phyloP scores from a whole-genome alignment of 352 stramenopile species.

The Pythium vanterpoolii region DNA sequence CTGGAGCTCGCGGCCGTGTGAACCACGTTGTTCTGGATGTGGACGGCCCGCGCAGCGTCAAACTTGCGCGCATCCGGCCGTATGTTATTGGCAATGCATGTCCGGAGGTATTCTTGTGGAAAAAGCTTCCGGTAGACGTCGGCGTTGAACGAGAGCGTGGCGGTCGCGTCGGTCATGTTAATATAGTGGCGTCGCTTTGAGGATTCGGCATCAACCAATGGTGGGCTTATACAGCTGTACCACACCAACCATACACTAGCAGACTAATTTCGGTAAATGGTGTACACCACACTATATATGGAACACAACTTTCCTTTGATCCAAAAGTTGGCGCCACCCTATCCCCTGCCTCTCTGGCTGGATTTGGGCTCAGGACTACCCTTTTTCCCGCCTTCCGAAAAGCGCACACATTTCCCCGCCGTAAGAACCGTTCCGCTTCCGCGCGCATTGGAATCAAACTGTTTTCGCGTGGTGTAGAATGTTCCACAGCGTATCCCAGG shows the following conservation, averaged over 20 bases:
- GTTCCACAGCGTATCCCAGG: slow-evolving; percentile 21
- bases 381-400: background rate
- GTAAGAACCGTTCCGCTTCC: too few species aligned
- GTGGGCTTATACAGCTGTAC: background rate
- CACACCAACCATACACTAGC: slow-evolving; percentile 6
- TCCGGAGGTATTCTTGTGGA: slow-evolving; percentile 60
- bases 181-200: slow-evolving; percentile 12
- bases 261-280: background rate
- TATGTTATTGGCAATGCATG: slow-evolving; percentile 57
- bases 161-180: slow-evolving; percentile 19
- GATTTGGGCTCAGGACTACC: too few species aligned
- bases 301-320: slow-evolving; percentile 11
- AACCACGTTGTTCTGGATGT: slow-evolving; percentile 65
- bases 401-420: background rate
- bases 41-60: slow-evolving; percentile 41
- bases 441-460: too few species aligned
- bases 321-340: slow-evolving; percentile 9
- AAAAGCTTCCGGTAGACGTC: slow-evolving; percentile 80
- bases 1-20: slow-evolving; percentile 63
- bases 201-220: background rate
- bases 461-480: background rate
- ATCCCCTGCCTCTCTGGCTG: background rate
- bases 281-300: background rate
- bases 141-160: slow-evolving; percentile 50
- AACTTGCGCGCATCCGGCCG: slow-evolving; percentile 56